Base-by-base conservation (phyloP, 768 basidiomycete species). In the Auricularia cornea region DNA sequence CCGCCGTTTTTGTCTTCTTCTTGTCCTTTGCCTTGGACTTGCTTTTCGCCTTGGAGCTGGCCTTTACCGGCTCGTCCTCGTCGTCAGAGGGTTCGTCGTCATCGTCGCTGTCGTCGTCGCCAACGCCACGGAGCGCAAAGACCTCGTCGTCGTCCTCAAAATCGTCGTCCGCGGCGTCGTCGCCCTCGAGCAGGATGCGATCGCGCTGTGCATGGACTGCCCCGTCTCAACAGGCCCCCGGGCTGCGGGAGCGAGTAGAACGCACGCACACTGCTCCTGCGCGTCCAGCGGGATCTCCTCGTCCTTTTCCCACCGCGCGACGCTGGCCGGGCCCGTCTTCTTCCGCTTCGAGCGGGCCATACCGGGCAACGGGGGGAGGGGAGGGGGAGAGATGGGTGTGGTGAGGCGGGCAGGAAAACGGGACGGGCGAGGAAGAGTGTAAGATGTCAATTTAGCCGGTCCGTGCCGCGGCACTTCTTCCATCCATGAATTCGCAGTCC, bases 141-240 rank as follows among this genome's bases (percentile, higher is more conserved):
- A 94, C 89, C 71, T 94, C 91, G 29, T 93, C 89, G 54, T 57
- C 44, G 29, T 85, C 84, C 16, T 85, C 84, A 18, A 76, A 79
- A 28, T 71, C 77, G 1, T 73, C 70, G 35, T 76, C 72, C 38
- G 83, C 80, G n/a, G 81, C 86, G 33, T 76, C 72, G 35, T 83
- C 80, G n/a, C 81, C 86, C 41, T 91, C 86, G 4, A 97, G 78
- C 3, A 90, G 77, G 64, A 96, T 89, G 70, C 83, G 84, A 70
- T 97, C 93, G 61, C 83, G 81, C 31, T 85, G 83, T 1, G 79
- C 76, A 71, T 92, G 89, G 70, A 92, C 91, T 94, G 67, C 3
- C 12, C 28, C 51, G n/a, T n/a, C 51, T n/a, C n/a, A 52, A n/a
- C 3, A n/a, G 8, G 12, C 51, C 20, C 1, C 10, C 20, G 51